phyloP scores from a whole-genome alignment of 2,329 filamentous ascomycete species.

The Cercospora berteroae region DNA sequence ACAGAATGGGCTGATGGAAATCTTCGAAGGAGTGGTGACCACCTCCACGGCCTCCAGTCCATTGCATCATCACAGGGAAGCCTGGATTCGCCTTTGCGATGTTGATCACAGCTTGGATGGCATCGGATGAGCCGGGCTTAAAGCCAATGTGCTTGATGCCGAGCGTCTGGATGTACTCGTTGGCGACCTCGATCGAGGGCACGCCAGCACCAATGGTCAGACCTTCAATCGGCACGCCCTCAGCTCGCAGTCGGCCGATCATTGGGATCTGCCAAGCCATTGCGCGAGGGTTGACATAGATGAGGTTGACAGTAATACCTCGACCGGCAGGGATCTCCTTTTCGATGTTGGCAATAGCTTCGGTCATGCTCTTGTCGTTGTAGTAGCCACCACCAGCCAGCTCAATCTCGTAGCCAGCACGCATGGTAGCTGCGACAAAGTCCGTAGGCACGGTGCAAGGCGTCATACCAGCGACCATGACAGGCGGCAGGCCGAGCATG shows the following conservation, averaged over 20 bases:
- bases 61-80: slow-evolving; percentile 91
- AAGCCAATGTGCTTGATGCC: slow-evolving; percentile 91
- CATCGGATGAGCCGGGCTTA: slow-evolving; percentile 87
- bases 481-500: slow-evolving; percentile 76
- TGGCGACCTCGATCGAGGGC: slow-evolving; percentile 86
- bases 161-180: slow-evolving; percentile 90
- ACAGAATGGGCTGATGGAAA: slow-evolving; percentile 86
- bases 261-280: slow-evolving; percentile 93
- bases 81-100: slow-evolving; percentile 90
- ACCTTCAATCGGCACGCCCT: slow-evolving; percentile 88
- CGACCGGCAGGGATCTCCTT: slow-evolving; percentile 77
- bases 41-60: slow-evolving; percentile 91
- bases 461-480: slow-evolving; percentile 94
- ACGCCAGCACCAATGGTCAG: slow-evolving; percentile 91
- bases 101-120: slow-evolving; percentile 85
- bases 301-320: slow-evolving; percentile 85
- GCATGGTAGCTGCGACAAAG: slow-evolving; percentile 89
- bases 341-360: slow-evolving; percentile 80
- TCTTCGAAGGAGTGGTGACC: slow-evolving; percentile 95
- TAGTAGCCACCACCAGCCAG: slow-evolving; percentile 88
- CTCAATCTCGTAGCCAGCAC: slow-evolving; percentile 91
- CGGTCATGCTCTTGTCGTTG: slow-evolving; percentile 76
- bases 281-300: slow-evolving; percentile 84
- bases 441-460: slow-evolving; percentile 86
- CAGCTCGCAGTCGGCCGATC: slow-evolving; percentile 72